A percentile compares a stretch with the other conserved stretches of the same genome.
phyloP scores from a whole-genome alignment of 331 rosid species.

The Acacia pycnantha region DNA sequence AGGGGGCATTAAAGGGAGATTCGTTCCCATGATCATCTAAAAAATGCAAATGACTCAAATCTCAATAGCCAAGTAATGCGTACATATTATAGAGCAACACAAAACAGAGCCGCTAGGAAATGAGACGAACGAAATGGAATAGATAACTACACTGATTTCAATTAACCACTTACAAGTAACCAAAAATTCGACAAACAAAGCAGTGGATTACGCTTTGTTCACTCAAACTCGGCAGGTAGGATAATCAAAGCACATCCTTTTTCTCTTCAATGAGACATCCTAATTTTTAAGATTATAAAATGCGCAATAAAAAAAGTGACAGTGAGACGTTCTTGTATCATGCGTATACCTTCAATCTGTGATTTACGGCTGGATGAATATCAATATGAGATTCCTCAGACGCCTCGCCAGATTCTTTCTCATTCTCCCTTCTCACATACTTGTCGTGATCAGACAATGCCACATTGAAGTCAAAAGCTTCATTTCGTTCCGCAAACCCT shows the following conservation, averaged over 20 bases:
- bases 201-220: not conserved
- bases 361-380: constrained; percentile 93
- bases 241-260: not conserved
- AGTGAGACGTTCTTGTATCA: not conserved
- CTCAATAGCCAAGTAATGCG: not conserved
- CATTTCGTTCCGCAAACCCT: constrained; percentile 90
- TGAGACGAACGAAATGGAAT: not conserved
- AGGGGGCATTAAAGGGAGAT: not conserved
- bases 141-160: not conserved
- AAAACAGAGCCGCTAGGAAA: not conserved
- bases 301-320: not conserved
- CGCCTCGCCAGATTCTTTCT: constrained; percentile 58
- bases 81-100: not conserved
- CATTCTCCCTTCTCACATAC: constrained; percentile 75
- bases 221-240: constrained; percentile 1
- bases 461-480: constrained; percentile 97
- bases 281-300: not conserved
- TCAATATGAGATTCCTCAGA: constrained; percentile 74
- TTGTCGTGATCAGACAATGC: constrained; percentile 96
- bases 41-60: not conserved
- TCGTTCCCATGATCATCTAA: not conserved
- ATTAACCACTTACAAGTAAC: not conserved
- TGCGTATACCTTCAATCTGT: constrained; percentile 70
- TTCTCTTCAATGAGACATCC: not conserved
- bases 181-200: not conserved